phyloP scores from a whole-genome alignment of 805 yeast species.

The Blastobotrys chiropterorum region DNA sequence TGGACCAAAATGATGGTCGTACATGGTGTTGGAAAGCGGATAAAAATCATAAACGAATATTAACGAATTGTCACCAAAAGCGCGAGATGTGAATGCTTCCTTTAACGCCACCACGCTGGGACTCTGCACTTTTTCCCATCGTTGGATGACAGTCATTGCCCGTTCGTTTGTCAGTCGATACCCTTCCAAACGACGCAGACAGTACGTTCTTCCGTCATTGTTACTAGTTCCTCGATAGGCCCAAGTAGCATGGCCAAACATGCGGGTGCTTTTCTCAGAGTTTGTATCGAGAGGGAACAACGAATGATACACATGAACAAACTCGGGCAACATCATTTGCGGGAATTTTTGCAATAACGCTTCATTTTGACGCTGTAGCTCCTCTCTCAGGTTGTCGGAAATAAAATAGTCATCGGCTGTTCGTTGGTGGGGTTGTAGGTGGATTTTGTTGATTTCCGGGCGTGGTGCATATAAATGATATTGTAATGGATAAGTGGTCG shows the following conservation, averaged over 20 bases:
- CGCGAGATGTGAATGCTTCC: constrained; percentile 82
- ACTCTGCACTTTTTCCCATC: constrained; percentile 52
- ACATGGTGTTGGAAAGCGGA: constrained; percentile 67
- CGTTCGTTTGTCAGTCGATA: constrained; percentile 49
- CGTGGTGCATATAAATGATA: constrained; percentile 87
- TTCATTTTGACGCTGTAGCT: constrained; percentile 65
- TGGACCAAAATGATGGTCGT: constrained; percentile 58
- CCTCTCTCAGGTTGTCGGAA: constrained; percentile 64
- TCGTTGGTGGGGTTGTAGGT: constrained; percentile 65
- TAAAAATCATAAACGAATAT: constrained; percentile 78
- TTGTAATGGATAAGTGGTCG: constrained; percentile 42
- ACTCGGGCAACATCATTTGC: constrained; percentile 59
- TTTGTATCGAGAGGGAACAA: constrained; percentile 70
- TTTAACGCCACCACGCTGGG: constrained; percentile 54
- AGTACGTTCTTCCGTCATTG: constrained; percentile 69
- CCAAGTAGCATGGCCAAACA: constrained; percentile 52
- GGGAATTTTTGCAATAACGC: constrained; percentile 68
- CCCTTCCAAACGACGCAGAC: constrained; percentile 65
- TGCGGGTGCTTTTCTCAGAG: constrained; percentile 13
- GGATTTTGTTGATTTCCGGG: constrained; percentile 50
- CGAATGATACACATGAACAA: constrained; percentile 77
- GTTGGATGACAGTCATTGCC: constrained; percentile 53
- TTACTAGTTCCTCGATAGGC: constrained; percentile 78
- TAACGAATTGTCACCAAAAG: constrained; percentile 75
- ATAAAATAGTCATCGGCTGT: constrained; percentile 65